A percentile compares a stretch with the other conserved stretches of the same genome.
These are phyloP conservation scores for Penicillium sp. DNA, from an alignment of 2,329 filamentous ascomycete species.

Conservation along the genomic window DNA sequence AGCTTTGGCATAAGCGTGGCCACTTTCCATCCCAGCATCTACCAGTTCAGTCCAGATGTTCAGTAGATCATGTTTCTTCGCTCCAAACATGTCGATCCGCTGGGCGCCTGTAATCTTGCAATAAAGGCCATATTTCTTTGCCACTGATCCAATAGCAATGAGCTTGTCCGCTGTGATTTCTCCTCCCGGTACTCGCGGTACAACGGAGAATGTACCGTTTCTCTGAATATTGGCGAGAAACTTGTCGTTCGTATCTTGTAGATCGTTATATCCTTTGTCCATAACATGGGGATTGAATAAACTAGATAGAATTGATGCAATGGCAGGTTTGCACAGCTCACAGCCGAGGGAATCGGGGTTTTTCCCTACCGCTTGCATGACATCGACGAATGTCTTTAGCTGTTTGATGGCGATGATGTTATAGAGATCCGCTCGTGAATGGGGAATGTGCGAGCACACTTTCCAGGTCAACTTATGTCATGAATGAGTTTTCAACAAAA, in stretches of 20 bases:
- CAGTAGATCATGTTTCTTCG: slow-evolving; percentile 76
- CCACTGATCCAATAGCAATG: slow-evolving; percentile 75
- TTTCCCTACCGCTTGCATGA: slow-evolving; percentile 73
- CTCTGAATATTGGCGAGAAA: slow-evolving; percentile 87
- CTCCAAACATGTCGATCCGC: slow-evolving; percentile 88
- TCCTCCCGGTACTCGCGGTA: slow-evolving; percentile 74
- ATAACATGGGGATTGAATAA: slow-evolving; percentile 81
- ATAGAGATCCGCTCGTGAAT: slow-evolving; percentile 82
- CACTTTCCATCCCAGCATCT: slow-evolving; percentile 80
- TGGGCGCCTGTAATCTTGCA: slow-evolving; percentile 90
- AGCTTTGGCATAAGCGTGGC: slow-evolving; percentile 85
- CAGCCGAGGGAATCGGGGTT: slow-evolving; percentile 69
- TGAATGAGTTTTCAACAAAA: slow-evolving; percentile 1
- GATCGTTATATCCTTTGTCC: slow-evolving; percentile 61
- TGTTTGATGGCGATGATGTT: slow-evolving; percentile 80
- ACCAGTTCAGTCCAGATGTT: slow-evolving; percentile 76
- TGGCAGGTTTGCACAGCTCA: slow-evolving; percentile 77
- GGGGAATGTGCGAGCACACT: slow-evolving; percentile 75
- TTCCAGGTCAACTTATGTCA: neutral
- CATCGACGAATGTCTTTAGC: slow-evolving; percentile 62
- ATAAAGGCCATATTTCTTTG: slow-evolving; percentile 77
- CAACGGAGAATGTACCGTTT: slow-evolving; percentile 83
- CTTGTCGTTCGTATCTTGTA: slow-evolving; percentile 86
- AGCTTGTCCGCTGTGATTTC: slow-evolving; percentile 85
- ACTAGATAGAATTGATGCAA: slow-evolving; percentile 73